Evolutionary conservation across 169 alveolate genomes (phyloP).

Genomic region (Plasmodium sp.): DNA sequence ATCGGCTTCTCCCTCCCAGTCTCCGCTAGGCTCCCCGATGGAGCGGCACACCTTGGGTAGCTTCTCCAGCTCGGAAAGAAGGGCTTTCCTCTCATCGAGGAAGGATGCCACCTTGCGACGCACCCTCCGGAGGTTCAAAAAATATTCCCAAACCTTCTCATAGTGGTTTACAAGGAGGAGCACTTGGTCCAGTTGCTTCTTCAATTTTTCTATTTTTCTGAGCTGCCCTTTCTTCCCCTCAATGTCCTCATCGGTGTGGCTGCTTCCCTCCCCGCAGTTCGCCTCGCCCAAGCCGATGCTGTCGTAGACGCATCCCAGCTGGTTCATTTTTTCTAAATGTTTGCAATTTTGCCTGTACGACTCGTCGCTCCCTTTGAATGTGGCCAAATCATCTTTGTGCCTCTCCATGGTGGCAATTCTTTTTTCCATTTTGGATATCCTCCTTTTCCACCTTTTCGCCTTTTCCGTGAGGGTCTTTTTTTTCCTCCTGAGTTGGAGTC

Average conservation of each 20-base stretch:
- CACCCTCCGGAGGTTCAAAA: background rate
- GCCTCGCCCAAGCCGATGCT: background rate
- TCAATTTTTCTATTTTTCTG: background rate
- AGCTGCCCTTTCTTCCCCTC: slow-evolving; percentile 7
- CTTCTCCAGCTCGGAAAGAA: background rate
- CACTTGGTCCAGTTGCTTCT: background rate
- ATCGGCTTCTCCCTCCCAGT: background rate
- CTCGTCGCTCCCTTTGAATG: background rate
- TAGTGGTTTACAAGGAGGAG: background rate
- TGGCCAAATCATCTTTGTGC: slow-evolving; percentile 23
- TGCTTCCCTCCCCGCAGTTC: background rate
- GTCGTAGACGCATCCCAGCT: slow-evolving; percentile 24
- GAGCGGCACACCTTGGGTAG: background rate
- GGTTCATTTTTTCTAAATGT: slow-evolving; percentile 19
- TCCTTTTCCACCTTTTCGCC: slow-evolving; percentile 1
- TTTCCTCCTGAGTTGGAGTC: background rate
- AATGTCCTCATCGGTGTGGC: background rate
- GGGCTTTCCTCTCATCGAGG: background rate
- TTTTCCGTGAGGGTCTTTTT: background rate
- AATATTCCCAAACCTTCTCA: background rate
- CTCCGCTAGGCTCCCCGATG: background rate
- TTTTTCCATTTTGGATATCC: slow-evolving; percentile 14
- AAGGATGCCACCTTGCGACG: background rate
- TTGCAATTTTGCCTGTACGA: slow-evolving; percentile 5
- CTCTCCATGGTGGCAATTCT: slow-evolving; percentile 6